These are phyloP conservation scores for Cupressus sempervirens DNA, from an alignment of 75 land plant species.

Conservation along the genomic window DNA sequence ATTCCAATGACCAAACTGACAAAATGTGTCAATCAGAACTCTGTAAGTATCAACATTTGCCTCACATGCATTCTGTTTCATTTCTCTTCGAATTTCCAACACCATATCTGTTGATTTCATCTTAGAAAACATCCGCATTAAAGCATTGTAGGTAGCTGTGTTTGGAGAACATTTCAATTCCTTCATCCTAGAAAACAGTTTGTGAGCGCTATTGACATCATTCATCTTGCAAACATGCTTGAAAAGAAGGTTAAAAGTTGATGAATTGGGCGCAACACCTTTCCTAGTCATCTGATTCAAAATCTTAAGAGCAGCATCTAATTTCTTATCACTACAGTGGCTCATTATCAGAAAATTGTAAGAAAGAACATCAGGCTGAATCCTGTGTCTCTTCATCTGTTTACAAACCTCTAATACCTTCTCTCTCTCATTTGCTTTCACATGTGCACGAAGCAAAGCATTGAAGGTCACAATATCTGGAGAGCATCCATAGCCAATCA, in stretches of 20 bases:
- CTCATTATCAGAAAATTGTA: slow-evolving; percentile 69
- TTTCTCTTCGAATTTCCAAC: slow-evolving; percentile 62
- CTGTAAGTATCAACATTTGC: slow-evolving; percentile 82
- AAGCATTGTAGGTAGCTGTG: slow-evolving; percentile 71
- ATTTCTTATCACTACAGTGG: slow-evolving; percentile 47
- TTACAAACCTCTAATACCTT: slow-evolving; percentile 62
- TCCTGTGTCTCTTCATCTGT: slow-evolving; percentile 58
- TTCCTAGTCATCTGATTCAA: slow-evolving; percentile 60
- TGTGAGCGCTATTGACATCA: slow-evolving; percentile 55
- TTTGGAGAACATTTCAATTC: slow-evolving; percentile 50
- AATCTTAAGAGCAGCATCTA: slow-evolving; percentile 54
- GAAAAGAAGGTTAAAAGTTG: slow-evolving; percentile 55
- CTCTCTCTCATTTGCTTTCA: slow-evolving; percentile 60
- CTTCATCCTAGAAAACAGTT: slow-evolving; percentile 53
- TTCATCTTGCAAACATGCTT: slow-evolving; percentile 28
- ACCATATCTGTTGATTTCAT: slow-evolving; percentile 64
- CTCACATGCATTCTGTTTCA: slow-evolving; percentile 61
- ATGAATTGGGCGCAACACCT: slow-evolving; percentile 49
- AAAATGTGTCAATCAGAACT: slow-evolving; percentile 47
- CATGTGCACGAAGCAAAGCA: slow-evolving; percentile 72
- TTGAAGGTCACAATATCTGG: slow-evolving; percentile 76
- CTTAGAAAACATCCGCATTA: slow-evolving; percentile 70
- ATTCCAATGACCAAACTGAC: slow-evolving; percentile 69
- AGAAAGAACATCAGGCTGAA: slow-evolving; percentile 63
- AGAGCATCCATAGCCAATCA: slow-evolving; percentile 45